Base-by-base conservation (phyloP, 2,329 filamentous ascomycete species). In the Scytalidium sp. region DNA sequence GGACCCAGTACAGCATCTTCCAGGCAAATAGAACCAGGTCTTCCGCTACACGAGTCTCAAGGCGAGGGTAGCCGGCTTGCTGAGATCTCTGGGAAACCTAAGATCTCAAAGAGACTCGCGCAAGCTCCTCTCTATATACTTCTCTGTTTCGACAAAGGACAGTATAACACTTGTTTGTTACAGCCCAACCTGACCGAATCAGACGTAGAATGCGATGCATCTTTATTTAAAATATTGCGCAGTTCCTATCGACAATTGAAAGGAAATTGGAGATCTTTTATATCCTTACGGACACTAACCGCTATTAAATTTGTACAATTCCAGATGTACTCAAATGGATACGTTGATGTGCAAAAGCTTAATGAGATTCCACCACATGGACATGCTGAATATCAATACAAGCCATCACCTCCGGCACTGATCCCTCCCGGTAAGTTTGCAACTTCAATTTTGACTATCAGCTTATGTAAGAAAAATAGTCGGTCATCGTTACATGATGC, bases 291-390 rank as follows among this genome's bases (percentile, higher is more conserved):
- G 5, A 56, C 40, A 2, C 46, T 59, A 3, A 27, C 17, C 20
- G 50, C 44, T n/a, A 57, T 61, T 36, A 60, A 57, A 17, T 61
- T 61, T 19, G 57, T 60, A 0, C 29, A 50, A 3, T 61, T 61
- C 32, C 53, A 58, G 22, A 29, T 55, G n/a, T 52, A 54, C 20
- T 22, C 20, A 13, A 50, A 47, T n/a, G 45, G 52, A 11, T 41
- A 56, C 3, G 51, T 61, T 10, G 57, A 61, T 39, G 48, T 60
- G 1, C 40, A 51, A 7, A 54, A 60, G 25, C 19, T 47, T 6
- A 46, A 61, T 22, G 50, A 53, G 19, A 48, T 60, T 3, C 58
- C 57, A 19, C 56, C 57, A 3, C 53, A 52, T 1, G 41, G 42
- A 1, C 29, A 59, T 20, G 15, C 19, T 3, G 52, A 60, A 0